Evolutionary conservation across 495 filamentous ascomycete genomes (phyloP), one percentile per base, ranked within the genome.

Genomic region (Penicilliopsis zonata): DNA sequence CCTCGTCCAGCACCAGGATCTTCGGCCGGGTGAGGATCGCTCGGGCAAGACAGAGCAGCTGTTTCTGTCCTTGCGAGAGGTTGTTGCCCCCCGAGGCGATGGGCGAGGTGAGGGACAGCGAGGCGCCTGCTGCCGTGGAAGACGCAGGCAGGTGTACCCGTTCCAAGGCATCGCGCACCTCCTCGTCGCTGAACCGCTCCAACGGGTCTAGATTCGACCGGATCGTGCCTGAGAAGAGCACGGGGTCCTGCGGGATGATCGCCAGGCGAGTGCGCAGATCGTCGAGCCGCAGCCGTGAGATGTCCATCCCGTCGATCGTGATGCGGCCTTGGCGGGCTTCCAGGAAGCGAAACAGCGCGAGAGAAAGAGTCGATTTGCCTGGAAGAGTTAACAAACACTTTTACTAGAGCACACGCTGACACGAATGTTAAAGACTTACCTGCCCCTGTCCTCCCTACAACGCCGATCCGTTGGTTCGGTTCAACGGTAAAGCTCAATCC

Each of bases 371-470:
- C n/a, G n/a, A n/a, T 51, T 40, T 68, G 25, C 64, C 71, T n/a
- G n/a, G n/a, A n/a, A n/a, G n/a, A n/a, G n/a, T n/a, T n/a, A n/a
- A n/a, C n/a, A n/a, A n/a, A n/a, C n/a, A n/a, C n/a, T n/a, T n/a
- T n/a, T n/a, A n/a, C n/a, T n/a, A n/a, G n/a, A n/a, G n/a, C n/a
- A n/a, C n/a, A n/a, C n/a, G n/a, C n/a, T n/a, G n/a, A n/a, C n/a
- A n/a, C n/a, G n/a, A n/a, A n/a, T n/a, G n/a, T 33, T 1, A 61
- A 79, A 2, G 76, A 80, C 46, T 94, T 94, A 12, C 86, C 86
- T 1, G 84, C 83, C 9, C 86, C 86, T 7, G 86, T 93, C 12
- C 86, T 75, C 8, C 86, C 86, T 5, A 90, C 80, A 1, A 94
- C 77, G n/a, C 84, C 86, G 22, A 94, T 59, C 3, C 83, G 67